These are phyloP conservation scores for Ceratocystis cubensis DNA, from an alignment of 2,329 filamentous ascomycete genomes.

Conservation along the genomic window DNA sequence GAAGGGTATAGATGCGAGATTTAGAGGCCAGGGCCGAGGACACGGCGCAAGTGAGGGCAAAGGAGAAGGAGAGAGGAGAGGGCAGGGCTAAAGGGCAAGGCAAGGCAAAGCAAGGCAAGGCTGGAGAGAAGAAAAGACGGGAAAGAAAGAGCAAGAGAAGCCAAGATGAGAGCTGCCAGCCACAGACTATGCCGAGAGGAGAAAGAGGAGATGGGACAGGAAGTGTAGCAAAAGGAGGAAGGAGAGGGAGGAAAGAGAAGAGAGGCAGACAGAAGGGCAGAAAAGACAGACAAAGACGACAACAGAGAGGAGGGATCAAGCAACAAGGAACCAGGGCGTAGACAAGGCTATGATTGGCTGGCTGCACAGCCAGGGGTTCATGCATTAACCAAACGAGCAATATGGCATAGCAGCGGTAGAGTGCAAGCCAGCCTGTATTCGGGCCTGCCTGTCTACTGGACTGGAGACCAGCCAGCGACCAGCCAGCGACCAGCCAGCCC, in stretches of 20 bases:
- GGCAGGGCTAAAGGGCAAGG: background rate
- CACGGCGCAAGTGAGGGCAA: background rate
- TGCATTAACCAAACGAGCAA: background rate
- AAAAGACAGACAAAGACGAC: slow-evolving; percentile 10
- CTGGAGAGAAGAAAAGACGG: background rate
- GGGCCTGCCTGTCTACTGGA: too few relatives aligned
- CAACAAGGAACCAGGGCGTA: background rate
- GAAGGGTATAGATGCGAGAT: background rate
- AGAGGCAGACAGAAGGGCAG: slow-evolving; percentile 9
- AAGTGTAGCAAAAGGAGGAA: slow-evolving; percentile 14
- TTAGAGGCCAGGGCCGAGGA: background rate
- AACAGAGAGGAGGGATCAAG: slow-evolving; percentile 4
- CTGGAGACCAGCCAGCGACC: too few relatives aligned
- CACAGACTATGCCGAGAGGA: background rate
- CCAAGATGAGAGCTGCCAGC: background rate
- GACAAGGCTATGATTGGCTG: background rate
- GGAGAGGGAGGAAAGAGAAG: slow-evolving; percentile 11
- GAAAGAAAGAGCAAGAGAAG: background rate
- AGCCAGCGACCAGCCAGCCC: too few relatives aligned
- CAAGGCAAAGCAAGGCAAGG: background rate
- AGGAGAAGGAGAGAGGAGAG: background rate
- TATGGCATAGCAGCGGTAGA: too few relatives aligned
- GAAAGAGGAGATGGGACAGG: slow-evolving; percentile 2
- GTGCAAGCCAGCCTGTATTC: too few relatives aligned
- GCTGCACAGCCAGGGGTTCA: slow-evolving; percentile 3